Percentiles rank a stretch among this genome's conserved stretches.
Conservation (phyloP, 352 stramenopile species). For the Phytopythium oedochilum region DNA sequence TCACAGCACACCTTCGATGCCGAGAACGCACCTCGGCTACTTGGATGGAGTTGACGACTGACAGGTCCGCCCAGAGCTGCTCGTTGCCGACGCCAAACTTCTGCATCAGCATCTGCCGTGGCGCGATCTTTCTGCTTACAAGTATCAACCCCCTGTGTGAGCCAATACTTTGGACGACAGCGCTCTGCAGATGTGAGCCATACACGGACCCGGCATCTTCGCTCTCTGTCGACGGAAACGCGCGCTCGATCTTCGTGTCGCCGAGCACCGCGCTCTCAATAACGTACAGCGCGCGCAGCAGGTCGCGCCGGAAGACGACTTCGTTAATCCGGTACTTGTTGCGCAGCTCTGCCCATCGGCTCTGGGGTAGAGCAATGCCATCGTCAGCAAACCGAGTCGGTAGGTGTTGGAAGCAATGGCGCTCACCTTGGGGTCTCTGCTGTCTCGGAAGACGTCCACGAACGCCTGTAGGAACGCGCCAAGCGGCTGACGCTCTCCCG, state of each 20-base stretch:
- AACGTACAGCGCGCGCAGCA: slow-evolving; percentile 47
- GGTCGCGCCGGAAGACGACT: slow-evolving; percentile 56
- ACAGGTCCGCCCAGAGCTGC: slow-evolving; percentile 30
- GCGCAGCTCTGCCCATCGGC: slow-evolving; percentile 50
- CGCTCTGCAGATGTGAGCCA: too few relatives aligned
- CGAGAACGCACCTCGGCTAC: not conserved
- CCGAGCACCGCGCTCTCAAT: slow-evolving; percentile 52
- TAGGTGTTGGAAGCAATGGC: too few relatives aligned
- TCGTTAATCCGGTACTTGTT: slow-evolving; percentile 31
- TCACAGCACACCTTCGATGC: too few relatives aligned
- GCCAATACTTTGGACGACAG: too few relatives aligned
- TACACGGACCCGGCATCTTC: not conserved
- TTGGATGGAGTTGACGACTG: slow-evolving; percentile 23
- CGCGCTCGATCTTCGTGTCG: slow-evolving; percentile 45
- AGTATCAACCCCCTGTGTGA: too few relatives aligned
- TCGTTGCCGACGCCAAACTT: slow-evolving; percentile 12
- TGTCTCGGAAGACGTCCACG: slow-evolving; percentile 35
- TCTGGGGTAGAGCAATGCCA: slow-evolving; percentile 13
- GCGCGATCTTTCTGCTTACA: slow-evolving; percentile 13
- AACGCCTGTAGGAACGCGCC: slow-evolving; percentile 42
- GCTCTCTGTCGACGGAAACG: slow-evolving; percentile 16
- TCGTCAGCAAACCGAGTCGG: not conserved
- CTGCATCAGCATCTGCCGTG: slow-evolving; percentile 26
- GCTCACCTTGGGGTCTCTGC: slow-evolving; percentile 55
- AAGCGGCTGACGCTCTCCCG: not conserved